Base-by-base conservation (phyloP, 225 moss, liverwort and hornwort genomes). In the Asterella californica region DNA sequence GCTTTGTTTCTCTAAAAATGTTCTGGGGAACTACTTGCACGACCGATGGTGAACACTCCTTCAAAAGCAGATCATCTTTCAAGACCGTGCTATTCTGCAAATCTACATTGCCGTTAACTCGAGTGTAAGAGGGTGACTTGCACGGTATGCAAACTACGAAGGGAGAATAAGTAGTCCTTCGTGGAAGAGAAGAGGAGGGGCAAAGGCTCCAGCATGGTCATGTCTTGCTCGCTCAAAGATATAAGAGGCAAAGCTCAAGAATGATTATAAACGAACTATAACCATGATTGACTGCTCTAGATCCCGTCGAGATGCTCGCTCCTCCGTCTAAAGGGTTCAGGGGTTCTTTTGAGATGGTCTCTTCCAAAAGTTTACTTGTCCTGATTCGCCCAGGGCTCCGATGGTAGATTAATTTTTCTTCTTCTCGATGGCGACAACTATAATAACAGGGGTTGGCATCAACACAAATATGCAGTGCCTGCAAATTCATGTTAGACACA, bases 21-120 rank as follows among this genome's bases (percentile, higher is more conserved):
- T 36, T 70, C 15, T 70, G 8, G 21, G 19, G 21, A 70, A 42
- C 70, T n/a, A n/a, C n/a, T 69, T 69, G 68, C 68, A 32, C 68
- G 68, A 6, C 34, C 5, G 68, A 69, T 69, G 68, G 42, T 70
- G 70, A 70, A 38, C 45, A 38, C 42, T 38, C 70, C 70, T 14
- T 70, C 38, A 22, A 70, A 70, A 70, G 70, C 65, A 70, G 38
- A 70, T 38, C 45, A 70, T 70, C 70, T 45, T 70, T 38, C 38
- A 1, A 18, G 42, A 70, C 45, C 70, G 22, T 70, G 70, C 42
- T 36, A 38, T 18, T 70, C 70, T 70, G 70, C 37, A 70, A 11
- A 70, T 36, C 38, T 45, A 38, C 45, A 70, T 38, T 70, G 37
- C 38, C 36, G 32, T 36, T 42, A 70, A 36, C 19, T 21, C 34